phyloP scores from a whole-genome alignment of 768 basidiomycete species.

The Gymnopilus junonius region DNA sequence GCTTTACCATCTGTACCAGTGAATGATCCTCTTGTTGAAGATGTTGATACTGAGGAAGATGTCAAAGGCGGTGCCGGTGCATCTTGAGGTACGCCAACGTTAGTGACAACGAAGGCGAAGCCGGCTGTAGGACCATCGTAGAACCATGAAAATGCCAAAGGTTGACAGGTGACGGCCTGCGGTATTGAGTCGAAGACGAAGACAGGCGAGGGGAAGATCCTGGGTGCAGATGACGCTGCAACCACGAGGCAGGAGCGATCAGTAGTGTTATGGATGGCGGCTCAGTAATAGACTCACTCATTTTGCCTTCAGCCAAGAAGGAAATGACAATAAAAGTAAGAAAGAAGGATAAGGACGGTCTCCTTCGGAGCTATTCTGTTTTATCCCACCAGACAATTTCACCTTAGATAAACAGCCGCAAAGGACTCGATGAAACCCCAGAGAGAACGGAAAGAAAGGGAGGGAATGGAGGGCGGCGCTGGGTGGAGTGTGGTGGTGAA shows the following conservation, averaged over 20 bases:
- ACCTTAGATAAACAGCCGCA: slow-evolving; percentile 5
- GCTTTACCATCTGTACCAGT: neutral
- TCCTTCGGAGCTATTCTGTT: neutral
- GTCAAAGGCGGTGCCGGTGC: slow-evolving; percentile 15
- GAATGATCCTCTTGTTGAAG: slow-evolving; percentile 5
- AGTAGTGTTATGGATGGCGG: neutral
- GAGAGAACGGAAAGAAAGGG: neutral
- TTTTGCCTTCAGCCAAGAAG: slow-evolving; percentile 30
- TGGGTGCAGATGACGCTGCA: slow-evolving; percentile 1
- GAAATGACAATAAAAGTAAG: slow-evolving; percentile 15
- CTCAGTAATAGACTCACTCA: slow-evolving; percentile 13
- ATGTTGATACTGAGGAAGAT: slow-evolving; percentile 4
- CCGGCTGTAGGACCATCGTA: slow-evolving; percentile 37
- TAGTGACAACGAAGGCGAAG: slow-evolving; percentile 43
- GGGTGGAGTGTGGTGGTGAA: slow-evolving; percentile 8
- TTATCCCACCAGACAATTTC: slow-evolving; percentile 6
- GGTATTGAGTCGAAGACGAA: slow-evolving; percentile 24
- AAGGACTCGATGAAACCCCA: neutral
- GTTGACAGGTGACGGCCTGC: slow-evolving; percentile 31
- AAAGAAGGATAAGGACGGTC: slow-evolving; percentile 3
- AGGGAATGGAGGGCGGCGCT: neutral
- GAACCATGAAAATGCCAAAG: slow-evolving; percentile 38
- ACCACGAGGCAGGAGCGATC: neutral
- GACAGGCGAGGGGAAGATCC: slow-evolving; percentile 9
- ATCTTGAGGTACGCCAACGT: slow-evolving; percentile 36